A percentile compares a stretch with the other conserved stretches of the same genome.
Evolutionary conservation across 75 land plant genomes (phyloP).

Genomic region (Adiantum capillusveneris): DNA sequence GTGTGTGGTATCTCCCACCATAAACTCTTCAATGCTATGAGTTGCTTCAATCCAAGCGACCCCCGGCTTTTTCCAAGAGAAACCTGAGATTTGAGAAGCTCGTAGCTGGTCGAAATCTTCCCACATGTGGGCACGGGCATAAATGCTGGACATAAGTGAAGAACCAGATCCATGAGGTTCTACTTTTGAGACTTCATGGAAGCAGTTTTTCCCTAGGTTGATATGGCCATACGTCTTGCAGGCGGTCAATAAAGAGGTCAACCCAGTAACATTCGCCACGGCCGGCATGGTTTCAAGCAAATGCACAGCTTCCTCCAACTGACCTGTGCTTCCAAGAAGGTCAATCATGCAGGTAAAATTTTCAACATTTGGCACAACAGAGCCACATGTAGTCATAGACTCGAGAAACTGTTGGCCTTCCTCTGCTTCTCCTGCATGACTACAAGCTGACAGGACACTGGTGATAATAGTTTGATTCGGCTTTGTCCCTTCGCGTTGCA

Average conservation of each 20-base stretch:
- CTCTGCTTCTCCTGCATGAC: slow-evolving; percentile 66
- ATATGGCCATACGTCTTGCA: slow-evolving; percentile 53
- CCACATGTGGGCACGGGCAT: slow-evolving; percentile 41
- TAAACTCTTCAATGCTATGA: slow-evolving; percentile 39
- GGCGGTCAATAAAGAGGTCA: slow-evolving; percentile 55
- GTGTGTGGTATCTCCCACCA: slow-evolving; percentile 34
- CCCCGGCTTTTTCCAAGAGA: slow-evolving; percentile 36
- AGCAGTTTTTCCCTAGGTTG: slow-evolving; percentile 37
- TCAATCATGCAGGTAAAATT: slow-evolving; percentile 75
- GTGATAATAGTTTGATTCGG: slow-evolving; percentile 56
- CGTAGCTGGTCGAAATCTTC: slow-evolving; percentile 29
- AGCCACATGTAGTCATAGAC: slow-evolving; percentile 32
- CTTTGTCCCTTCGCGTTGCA: slow-evolving; percentile 29
- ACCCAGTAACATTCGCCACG: slow-evolving; percentile 36
- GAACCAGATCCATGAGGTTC: slow-evolving; percentile 57
- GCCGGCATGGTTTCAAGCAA: slow-evolving; percentile 45
- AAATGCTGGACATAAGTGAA: slow-evolving; percentile 40
- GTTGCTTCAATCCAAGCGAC: slow-evolving; percentile 34
- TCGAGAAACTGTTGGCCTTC: slow-evolving; percentile 41
- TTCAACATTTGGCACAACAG: slow-evolving; percentile 34
- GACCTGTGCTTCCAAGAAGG: slow-evolving; percentile 62
- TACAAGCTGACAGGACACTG: slow-evolving; percentile 60
- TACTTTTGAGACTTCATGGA: slow-evolving; percentile 37
- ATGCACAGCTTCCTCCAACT: slow-evolving; percentile 37
- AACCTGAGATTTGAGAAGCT: slow-evolving; percentile 18